These are phyloP conservation scores for Kitagawia praeruptora DNA, from an alignment of 129 eudicot genomes.

Conservation along the genomic window DNA sequence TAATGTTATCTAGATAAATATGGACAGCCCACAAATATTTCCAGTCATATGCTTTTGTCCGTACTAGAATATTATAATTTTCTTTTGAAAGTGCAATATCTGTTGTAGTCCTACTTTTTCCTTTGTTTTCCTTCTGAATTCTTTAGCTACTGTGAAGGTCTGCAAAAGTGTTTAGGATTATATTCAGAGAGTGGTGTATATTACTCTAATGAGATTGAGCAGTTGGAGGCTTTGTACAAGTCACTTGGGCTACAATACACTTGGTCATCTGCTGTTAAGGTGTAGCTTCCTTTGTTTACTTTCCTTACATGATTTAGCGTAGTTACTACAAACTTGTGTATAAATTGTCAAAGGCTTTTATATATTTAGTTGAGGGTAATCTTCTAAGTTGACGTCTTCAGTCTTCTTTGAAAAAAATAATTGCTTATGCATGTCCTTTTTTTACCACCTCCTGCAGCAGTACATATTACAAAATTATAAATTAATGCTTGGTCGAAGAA, in stretches of 20 bases:
- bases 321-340: not conserved
- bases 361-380: no score
- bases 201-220: conserved; percentile 60
- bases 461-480: not conserved
- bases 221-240: conserved; percentile 64
- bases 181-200: conserved; percentile 45
- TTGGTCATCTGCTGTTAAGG: conserved; percentile 98
- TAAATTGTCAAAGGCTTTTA: no score
- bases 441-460: no score
- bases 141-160: conserved; percentile 79
- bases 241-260: conserved; percentile 73
- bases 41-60: not conserved
- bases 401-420: no score
- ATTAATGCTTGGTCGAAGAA: not conserved
- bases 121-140: not conserved
- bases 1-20: not conserved
- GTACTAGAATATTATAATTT: not conserved
- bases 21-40: not conserved
- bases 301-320: not conserved
- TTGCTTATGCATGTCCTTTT: no score
- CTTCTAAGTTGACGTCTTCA: no score
- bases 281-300: conserved; percentile 19
- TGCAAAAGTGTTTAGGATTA: conserved; percentile 78
- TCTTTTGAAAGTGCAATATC: not conserved
- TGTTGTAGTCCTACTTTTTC: conserved; percentile 1